Conservation (phyloP, 2,329 filamentous ascomycete genomes). For the Penicillium palitans region DNA sequence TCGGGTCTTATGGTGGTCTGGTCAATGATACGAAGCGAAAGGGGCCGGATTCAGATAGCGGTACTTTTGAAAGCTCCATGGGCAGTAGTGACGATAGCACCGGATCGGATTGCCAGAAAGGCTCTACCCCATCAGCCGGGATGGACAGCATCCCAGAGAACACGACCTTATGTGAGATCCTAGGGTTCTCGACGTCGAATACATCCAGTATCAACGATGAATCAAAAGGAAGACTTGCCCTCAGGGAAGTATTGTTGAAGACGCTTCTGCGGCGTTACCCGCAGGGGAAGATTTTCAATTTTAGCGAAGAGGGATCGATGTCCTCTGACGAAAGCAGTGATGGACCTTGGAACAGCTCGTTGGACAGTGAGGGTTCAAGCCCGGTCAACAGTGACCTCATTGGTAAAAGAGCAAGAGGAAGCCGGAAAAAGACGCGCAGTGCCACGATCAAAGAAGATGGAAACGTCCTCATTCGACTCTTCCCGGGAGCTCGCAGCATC, state of each 20-base stretch:
- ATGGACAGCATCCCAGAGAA: not conserved
- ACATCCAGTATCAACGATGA: constrained; percentile 14
- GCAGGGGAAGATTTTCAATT: constrained; percentile 25
- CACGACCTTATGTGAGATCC: not conserved
- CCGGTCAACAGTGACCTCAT: not conserved
- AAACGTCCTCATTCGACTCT: constrained; percentile 20
- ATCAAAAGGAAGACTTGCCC: constrained; percentile 5
- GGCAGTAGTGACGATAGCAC: constrained; percentile 18
- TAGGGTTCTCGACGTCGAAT: constrained; percentile 14
- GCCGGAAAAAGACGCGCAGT: constrained; percentile 16
- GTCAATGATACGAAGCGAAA: constrained; percentile 2
- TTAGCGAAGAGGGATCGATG: constrained; percentile 18
- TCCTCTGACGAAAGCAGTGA: constrained; percentile 17
- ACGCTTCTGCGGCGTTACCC: constrained; percentile 23
- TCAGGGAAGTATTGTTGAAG: constrained; percentile 18
- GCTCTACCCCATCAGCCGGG: not conserved
- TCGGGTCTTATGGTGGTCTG: constrained; percentile 11
- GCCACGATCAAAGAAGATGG: constrained; percentile 19
- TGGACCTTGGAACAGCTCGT: not conserved
- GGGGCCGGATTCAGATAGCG: not conserved
- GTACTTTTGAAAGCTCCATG: not conserved
- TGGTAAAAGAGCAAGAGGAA: not conserved
- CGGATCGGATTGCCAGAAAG: constrained; percentile 8
- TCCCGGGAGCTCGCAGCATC: constrained; percentile 31
- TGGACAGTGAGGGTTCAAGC: not conserved